A percentile compares a stretch with the other conserved stretches of the same genome.
phyloP scores from a whole-genome alignment of 1,284 basidiomycete genomes.

The Apiotrichum gracile region DNA sequence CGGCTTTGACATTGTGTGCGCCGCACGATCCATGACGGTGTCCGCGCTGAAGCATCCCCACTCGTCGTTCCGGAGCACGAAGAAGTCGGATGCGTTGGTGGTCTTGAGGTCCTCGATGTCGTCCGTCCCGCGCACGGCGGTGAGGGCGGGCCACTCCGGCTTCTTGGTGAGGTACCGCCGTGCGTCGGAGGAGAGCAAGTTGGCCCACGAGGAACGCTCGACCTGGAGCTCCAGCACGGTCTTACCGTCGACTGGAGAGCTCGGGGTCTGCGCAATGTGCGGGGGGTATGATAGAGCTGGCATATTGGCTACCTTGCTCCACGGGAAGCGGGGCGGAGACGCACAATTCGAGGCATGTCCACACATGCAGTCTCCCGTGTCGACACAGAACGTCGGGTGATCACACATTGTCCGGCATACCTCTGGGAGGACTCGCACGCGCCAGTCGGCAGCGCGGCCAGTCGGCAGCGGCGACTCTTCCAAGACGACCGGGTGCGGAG shows the following conservation, averaged over 20 bases:
- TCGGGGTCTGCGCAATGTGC: not conserved
- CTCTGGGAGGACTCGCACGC: slow-evolving; percentile 7
- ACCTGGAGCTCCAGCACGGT: slow-evolving; percentile 16
- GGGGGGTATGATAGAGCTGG: slow-evolving; percentile 24
- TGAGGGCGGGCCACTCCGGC: slow-evolving; percentile 17
- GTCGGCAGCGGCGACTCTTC: slow-evolving; percentile 12
- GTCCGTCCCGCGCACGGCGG: slow-evolving; percentile 18
- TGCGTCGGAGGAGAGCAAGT: slow-evolving; percentile 29
- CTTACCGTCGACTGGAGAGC: not conserved
- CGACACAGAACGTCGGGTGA: slow-evolving; percentile 33
- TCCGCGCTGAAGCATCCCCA: slow-evolving; percentile 33
- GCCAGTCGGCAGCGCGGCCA: slow-evolving; percentile 23
- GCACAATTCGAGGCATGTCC: slow-evolving; percentile 19
- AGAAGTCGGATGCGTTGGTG: slow-evolving; percentile 13
- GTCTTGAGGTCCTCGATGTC: slow-evolving; percentile 16
- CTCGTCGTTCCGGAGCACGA: slow-evolving; percentile 15
- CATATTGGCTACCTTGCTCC: slow-evolving; percentile 22
- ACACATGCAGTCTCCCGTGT: slow-evolving; percentile 35
- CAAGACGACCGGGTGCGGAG: slow-evolving; percentile 6
- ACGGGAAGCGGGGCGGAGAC: slow-evolving; percentile 22
- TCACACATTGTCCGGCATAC: slow-evolving; percentile 32
- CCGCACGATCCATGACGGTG: slow-evolving; percentile 22
- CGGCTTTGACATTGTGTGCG: slow-evolving; percentile 16
- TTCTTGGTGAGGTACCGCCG: slow-evolving; percentile 20
- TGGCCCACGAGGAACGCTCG: slow-evolving; percentile 24